A percentile compares a stretch with the other conserved stretches of the same genome.
Evolutionary conservation across 768 basidiomycete species (phyloP).

Genomic region (Suillus lakei): DNA sequence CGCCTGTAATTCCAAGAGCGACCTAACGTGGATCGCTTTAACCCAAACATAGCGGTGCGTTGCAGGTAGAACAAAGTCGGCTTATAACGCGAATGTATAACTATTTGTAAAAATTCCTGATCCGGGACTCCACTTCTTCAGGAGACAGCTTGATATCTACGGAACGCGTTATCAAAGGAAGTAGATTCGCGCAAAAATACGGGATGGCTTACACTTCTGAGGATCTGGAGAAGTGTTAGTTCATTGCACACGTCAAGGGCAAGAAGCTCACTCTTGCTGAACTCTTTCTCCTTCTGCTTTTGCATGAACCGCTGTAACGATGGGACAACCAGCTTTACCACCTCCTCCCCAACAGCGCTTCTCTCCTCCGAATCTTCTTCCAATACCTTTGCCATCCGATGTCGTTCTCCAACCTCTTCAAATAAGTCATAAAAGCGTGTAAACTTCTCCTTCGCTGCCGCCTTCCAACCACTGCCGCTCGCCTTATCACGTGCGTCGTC

Average conservation of each 20-base stretch:
- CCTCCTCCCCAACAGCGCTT: slow-evolving; percentile 69
- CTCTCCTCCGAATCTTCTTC: slow-evolving; percentile 71
- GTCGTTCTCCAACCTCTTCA: slow-evolving; percentile 80
- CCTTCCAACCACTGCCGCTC: slow-evolving; percentile 49
- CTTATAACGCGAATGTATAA: not conserved
- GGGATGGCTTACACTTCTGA: slow-evolving; percentile 51
- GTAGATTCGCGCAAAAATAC: slow-evolving; percentile 1
- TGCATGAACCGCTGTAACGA: slow-evolving; percentile 74
- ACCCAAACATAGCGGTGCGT: not conserved
- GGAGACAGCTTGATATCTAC: slow-evolving; percentile 79
- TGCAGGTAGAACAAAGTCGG: not conserved
- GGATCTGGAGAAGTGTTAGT: slow-evolving; percentile 42
- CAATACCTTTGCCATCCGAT: slow-evolving; percentile 68
- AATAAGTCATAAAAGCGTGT: slow-evolving; percentile 80
- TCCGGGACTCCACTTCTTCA: slow-evolving; percentile 74
- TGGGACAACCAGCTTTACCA: slow-evolving; percentile 77
- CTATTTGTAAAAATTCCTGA: slow-evolving; percentile 62
- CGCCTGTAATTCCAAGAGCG: not conserved
- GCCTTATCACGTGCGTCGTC: slow-evolving; percentile 54
- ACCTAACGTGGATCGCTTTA: not conserved
- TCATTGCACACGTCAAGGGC: slow-evolving; percentile 8
- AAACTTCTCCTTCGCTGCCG: slow-evolving; percentile 80
- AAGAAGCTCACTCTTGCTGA: slow-evolving; percentile 72
- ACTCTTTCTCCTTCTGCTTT: slow-evolving; percentile 79
- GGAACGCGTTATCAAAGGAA: slow-evolving; percentile 18